Evolutionary conservation across 225 moss, liverwort and hornwort species (phyloP).

Genomic region (Pseudoscleropodium purum): DNA sequence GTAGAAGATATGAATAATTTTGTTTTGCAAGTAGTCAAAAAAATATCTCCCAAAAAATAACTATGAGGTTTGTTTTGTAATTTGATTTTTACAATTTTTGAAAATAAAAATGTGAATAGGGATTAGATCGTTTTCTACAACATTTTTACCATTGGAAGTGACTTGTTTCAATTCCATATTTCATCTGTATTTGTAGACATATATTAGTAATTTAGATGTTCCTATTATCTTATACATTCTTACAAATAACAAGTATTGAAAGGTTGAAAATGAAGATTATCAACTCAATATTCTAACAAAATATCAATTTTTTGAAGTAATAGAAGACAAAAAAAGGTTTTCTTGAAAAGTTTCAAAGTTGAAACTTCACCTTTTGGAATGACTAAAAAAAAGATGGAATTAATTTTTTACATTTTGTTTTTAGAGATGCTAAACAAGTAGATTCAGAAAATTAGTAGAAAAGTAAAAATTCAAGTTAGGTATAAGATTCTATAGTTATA

Average conservation of each 20-base stretch:
- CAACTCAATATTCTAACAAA: neutral
- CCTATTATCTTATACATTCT: neutral
- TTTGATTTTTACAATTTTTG: neutral
- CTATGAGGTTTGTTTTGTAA: neutral
- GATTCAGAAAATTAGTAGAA: neutral
- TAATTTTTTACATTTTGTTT: neutral
- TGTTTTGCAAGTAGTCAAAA: rapidly evolving
- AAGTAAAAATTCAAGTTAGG: too few relatives aligned
- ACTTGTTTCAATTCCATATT: neutral
- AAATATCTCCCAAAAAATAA: neutral
- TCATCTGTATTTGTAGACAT: neutral
- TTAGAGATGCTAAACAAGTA: neutral
- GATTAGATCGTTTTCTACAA: neutral
- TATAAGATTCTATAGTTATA: neutral
- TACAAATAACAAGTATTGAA: neutral
- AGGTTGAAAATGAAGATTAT: neutral
- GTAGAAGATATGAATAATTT: neutral
- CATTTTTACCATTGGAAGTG: neutral
- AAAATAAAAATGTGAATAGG: neutral
- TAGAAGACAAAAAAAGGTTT: neutral
- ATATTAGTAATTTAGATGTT: neutral
- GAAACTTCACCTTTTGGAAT: neutral
- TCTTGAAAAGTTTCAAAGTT: neutral
- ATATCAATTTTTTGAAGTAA: neutral
- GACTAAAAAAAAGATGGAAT: neutral